phyloP scores from a whole-genome alignment of 1,284 basidiomycete species.

The Ceratobasidium sp. region DNA sequence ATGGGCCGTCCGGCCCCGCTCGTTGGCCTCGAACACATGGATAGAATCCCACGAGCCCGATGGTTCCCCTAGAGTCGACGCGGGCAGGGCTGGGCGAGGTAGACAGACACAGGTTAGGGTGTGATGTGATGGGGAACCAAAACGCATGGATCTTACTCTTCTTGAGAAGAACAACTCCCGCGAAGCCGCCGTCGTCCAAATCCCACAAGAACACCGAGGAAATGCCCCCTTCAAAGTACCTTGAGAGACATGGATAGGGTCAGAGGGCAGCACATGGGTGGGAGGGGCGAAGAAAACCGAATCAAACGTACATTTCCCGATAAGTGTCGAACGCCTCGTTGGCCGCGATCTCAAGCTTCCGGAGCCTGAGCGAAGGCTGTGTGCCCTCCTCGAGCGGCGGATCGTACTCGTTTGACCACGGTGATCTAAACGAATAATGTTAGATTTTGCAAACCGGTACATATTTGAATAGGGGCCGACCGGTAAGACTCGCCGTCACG shows the following conservation, averaged over 20 bases:
- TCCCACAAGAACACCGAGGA: constrained; percentile 99
- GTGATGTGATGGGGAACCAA: constrained; percentile 20
- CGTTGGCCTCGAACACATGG: constrained; percentile 94
- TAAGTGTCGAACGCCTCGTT: constrained; percentile 99
- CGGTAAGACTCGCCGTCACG: constrained; percentile 95
- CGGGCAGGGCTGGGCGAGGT: constrained; percentile 44
- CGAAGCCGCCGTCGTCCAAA: constrained; percentile 93
- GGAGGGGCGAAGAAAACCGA: constrained; percentile 4
- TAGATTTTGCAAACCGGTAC: constrained; percentile 4
- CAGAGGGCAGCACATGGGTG: neutral
- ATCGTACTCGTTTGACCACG: constrained; percentile 97
- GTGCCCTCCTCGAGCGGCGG: constrained; percentile 90
- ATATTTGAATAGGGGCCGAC: constrained; percentile 60
- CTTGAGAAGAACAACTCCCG: constrained; percentile 95
- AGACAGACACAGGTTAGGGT: constrained; percentile 23
- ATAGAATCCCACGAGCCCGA: constrained; percentile 95
- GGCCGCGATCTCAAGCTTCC: constrained; percentile 91
- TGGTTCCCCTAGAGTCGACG: constrained; percentile 45
- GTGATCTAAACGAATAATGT: constrained; percentile 70
- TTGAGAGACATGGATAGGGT: constrained; percentile 51
- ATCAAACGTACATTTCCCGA: constrained; percentile 79
- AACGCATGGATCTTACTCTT: constrained; percentile 72
- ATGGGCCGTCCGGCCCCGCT: constrained; percentile 89
- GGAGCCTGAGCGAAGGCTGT: constrained; percentile 81
- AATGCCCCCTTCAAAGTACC: constrained; percentile 96